phyloP scores from a whole-genome alignment of 192 early-diverging fungal species.

The Backusella mclennaniae region DNA sequence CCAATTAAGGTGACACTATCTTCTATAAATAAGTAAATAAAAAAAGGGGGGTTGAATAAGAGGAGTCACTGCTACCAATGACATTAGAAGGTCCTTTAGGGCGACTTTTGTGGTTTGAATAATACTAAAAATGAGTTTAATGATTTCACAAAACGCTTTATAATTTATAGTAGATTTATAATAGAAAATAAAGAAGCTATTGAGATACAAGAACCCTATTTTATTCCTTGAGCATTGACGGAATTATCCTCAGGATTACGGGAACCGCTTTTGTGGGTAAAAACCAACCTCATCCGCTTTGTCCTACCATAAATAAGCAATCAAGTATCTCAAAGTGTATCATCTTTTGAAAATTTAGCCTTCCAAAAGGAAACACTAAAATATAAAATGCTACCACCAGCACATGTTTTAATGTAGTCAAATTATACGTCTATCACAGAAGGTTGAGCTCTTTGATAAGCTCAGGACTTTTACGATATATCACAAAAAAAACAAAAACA shows the following conservation, averaged over 20 bases:
- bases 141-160: not conserved
- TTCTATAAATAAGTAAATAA: no score
- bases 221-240: not conserved
- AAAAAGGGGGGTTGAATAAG: no score
- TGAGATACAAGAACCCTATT: no score
- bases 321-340: not conserved
- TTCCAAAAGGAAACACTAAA: not conserved
- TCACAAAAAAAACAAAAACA: no score
- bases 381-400: not conserved
- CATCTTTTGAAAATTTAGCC: not conserved
- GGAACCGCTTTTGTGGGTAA: not conserved
- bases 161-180: not conserved
- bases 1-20: no score
- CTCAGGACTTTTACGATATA: no score
- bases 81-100: no score
- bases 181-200: not conserved
- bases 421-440: not conserved
- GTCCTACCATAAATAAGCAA: not conserved
- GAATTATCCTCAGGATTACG: not conserved
- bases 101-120: not conserved
- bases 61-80: no score
- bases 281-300: not conserved
- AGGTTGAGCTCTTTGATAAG: no score
- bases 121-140: not conserved
- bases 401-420: not conserved